Conservation (phyloP, 2,329 filamentous ascomycete species). For the Diaporthe ampelina region DNA sequence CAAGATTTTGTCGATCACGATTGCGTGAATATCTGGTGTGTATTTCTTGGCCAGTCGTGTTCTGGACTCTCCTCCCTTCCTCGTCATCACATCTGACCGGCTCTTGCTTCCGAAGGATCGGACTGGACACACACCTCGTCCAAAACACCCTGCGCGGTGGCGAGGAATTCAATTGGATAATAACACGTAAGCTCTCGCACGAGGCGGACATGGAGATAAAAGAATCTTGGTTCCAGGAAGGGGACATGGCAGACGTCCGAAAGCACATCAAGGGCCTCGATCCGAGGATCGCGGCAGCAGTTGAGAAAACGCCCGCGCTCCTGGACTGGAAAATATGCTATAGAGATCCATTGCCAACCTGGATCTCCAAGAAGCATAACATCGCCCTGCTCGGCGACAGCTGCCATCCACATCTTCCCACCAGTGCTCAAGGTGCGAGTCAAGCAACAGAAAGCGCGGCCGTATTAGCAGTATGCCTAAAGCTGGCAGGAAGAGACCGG, state of each 20-base stretch:
- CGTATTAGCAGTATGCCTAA: constrained; percentile 59
- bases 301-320: constrained; percentile 59
- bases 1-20: constrained; percentile 58
- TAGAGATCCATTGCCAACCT: constrained; percentile 64
- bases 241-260: constrained; percentile 60
- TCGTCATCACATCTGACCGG: neutral
- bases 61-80: neutral
- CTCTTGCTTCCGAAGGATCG: constrained; percentile 50
- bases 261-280: constrained; percentile 55
- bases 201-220: constrained; percentile 60
- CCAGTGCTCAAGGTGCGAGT: constrained; percentile 65
- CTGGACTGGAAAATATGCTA: constrained; percentile 70
- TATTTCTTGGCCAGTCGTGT: constrained; percentile 16
- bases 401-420: constrained; percentile 68
- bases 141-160: constrained; percentile 59
- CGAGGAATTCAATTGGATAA: constrained; percentile 61
- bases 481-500: constrained; percentile 56
- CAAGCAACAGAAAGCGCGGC: constrained; percentile 67
- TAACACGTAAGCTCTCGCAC: constrained; percentile 57
- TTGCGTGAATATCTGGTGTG: constrained; percentile 58
- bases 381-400: constrained; percentile 67
- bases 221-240: constrained; percentile 63
- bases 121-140: constrained; percentile 58
- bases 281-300: constrained; percentile 59
- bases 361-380: constrained; percentile 63